phyloP scores from a whole-genome alignment of 2,329 filamentous ascomycete genomes.

The Fusarium agapanthi region DNA sequence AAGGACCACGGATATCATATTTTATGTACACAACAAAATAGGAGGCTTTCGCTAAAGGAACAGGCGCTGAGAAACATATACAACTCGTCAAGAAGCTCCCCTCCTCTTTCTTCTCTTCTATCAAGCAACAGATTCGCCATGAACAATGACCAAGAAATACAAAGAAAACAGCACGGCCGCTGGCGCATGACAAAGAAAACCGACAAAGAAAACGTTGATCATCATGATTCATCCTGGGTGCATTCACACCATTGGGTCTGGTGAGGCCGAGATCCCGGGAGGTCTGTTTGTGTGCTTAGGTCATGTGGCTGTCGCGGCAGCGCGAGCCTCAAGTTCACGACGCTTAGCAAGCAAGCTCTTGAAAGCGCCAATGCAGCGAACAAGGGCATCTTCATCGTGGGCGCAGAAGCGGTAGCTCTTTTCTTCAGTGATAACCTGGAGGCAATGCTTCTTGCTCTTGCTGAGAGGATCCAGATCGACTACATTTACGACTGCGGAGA shows the following conservation, averaged over 20 bases:
- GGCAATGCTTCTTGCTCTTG: slow-evolving; percentile 83
- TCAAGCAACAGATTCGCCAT: slow-evolving; percentile 12
- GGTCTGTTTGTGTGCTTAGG: not conserved
- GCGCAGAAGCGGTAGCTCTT: slow-evolving; percentile 83
- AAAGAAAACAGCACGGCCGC: slow-evolving; percentile 12
- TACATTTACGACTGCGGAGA: slow-evolving; percentile 83
- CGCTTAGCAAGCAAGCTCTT: slow-evolving; percentile 84
- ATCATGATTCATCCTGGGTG: slow-evolving; percentile 38
- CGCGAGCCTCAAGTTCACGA: slow-evolving; percentile 67
- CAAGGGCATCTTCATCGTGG: slow-evolving; percentile 80
- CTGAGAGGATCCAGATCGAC: slow-evolving; percentile 92
- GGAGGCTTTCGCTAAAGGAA: slow-evolving; percentile 26
- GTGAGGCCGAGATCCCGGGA: not conserved
- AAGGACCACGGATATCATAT: slow-evolving; percentile 32
- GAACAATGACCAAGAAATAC: slow-evolving; percentile 2
- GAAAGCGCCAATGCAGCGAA: slow-evolving; percentile 87
- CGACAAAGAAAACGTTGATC: slow-evolving; percentile 35
- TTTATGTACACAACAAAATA: slow-evolving; percentile 32
- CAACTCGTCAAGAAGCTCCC: slow-evolving; percentile 14
- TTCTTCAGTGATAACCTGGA: slow-evolving; percentile 94
- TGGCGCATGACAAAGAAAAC: slow-evolving; percentile 13
- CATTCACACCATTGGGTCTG: slow-evolving; percentile 3
- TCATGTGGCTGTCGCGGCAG: slow-evolving; percentile 40
- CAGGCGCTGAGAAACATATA: slow-evolving; percentile 17
- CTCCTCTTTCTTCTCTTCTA: slow-evolving; percentile 23